Evolutionary conservation across 176 grass and related monocot species (phyloP), one percentile per base, ranked within the genome.

Genomic region (Triticum monococcum): DNA sequence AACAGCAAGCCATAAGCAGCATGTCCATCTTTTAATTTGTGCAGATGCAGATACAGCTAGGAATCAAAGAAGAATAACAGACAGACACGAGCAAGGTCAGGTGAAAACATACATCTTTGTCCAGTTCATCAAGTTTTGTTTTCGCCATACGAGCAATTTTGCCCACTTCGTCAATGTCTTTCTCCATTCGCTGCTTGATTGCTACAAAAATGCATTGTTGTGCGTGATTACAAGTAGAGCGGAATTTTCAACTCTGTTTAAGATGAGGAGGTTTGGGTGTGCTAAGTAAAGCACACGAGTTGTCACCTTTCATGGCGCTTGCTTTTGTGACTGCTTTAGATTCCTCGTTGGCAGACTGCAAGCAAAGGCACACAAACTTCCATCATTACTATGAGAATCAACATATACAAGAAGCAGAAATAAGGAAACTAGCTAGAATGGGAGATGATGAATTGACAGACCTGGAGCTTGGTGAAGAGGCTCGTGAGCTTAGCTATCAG

Each of bases 91-190:
- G 28, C 28, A 30, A 30, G 28, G 28, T 30, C 28, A 30, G 28
- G 28, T 30, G 28, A 30, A 30, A 30, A 30, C 64, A 79, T 91
- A 99, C 97, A 88, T 99, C 97, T 81, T 87, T 91, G 77, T 99
- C 97, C 13, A 99, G 67, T 68, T 96, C 90, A 83, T 99, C 94
- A 74, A 99, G 46, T 82, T 96, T 94, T 85, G 94, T 36, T 82
- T 99, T 99, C 45, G 97, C 86, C 76, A 89, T 26, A 69, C 97
- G 93, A 75, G 92, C 94, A 87, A 93, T 84, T 91, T 94, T 99
- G n/a, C 89, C 88, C 32, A 91, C 97, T 96, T 96, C 94, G 85
- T 99, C 97, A 64, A 99, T 91, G 87, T 99, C 97, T 85, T 92
- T 96, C 80, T 99, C 88, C 97, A 99, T 99, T 28, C 85, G 86